Evolutionary conservation across 768 basidiomycete species (phyloP).

Genomic region (Phlebiopsis gigantea): DNA sequence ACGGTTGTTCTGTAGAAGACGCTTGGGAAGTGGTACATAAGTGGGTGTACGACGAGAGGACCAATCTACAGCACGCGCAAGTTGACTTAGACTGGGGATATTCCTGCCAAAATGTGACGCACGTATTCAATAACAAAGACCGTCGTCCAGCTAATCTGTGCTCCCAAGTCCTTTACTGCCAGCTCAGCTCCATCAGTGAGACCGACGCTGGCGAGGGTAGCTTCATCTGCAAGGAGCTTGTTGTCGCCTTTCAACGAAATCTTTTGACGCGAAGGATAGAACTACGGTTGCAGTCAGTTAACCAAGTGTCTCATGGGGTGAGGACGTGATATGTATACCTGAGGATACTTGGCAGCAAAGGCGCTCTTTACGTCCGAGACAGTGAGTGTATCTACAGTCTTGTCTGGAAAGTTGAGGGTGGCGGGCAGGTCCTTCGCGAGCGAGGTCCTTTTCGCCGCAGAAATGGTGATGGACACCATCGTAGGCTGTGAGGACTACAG

Average conservation of each 20-base stretch:
- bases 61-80: conserved; percentile 55
- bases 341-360: conserved; percentile 51
- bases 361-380: conserved; percentile 65
- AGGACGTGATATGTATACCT: conserved; percentile 27
- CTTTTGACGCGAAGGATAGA: conserved; percentile 69
- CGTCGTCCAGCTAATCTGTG: conserved; percentile 83
- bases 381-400: conserved; percentile 43
- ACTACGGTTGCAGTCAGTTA: conserved; percentile 39
- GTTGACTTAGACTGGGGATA: background rate
- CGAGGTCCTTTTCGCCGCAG: conserved; percentile 39
- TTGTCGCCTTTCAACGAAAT: conserved; percentile 59
- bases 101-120: conserved; percentile 3
- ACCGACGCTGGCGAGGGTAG: conserved; percentile 52
- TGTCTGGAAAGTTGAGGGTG: conserved; percentile 42
- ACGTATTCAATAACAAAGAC: conserved; percentile 97
- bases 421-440: conserved; percentile 49
- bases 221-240: conserved; percentile 58
- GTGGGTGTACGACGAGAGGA: conserved; percentile 83
- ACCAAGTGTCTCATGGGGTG: background rate
- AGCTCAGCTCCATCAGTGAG: conserved; percentile 60
- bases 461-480: conserved; percentile 55
- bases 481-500: background rate
- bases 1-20: conserved; percentile 68
- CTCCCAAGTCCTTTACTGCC: conserved; percentile 83
- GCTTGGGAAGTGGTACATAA: conserved; percentile 68